Percentiles rank a stretch among this genome's conserved stretches.
Conservation (phyloP, 2,329 filamentous ascomycete species). For the Diaporthe sp. region DNA sequence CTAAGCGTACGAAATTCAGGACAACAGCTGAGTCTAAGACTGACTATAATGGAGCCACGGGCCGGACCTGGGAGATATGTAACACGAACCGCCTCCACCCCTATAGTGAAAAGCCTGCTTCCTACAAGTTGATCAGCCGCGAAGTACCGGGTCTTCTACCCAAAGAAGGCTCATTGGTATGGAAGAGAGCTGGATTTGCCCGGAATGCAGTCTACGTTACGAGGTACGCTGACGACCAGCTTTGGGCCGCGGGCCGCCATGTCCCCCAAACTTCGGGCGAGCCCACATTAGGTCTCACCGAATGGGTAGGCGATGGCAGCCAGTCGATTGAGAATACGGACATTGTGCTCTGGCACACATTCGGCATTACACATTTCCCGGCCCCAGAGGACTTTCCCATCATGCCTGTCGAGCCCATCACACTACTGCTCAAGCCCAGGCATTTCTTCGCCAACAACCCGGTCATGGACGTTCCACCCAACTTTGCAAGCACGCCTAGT, state of each 20-base stretch:
- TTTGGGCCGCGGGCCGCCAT: slow-evolving; percentile 88
- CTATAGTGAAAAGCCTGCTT: slow-evolving; percentile 85
- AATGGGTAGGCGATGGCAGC: slow-evolving; percentile 80
- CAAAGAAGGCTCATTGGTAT: slow-evolving; percentile 84
- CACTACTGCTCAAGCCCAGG: slow-evolving; percentile 80
- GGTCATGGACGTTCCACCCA: slow-evolving; percentile 83
- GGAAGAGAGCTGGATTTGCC: slow-evolving; percentile 91
- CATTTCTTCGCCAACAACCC: slow-evolving; percentile 87
- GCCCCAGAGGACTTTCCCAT: slow-evolving; percentile 91
- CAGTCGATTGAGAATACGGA: slow-evolving; percentile 84
- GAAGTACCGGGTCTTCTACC: slow-evolving; percentile 85
- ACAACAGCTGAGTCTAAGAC: slow-evolving; percentile 78
- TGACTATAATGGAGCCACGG: slow-evolving; percentile 85
- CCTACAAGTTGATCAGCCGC: slow-evolving; percentile 90
- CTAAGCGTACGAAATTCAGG: slow-evolving; percentile 82
- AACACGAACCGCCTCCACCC: slow-evolving; percentile 89
- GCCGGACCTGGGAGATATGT: slow-evolving; percentile 89
- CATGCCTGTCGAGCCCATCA: slow-evolving; percentile 91
- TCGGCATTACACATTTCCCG: slow-evolving; percentile 91
- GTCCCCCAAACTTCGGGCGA: slow-evolving; percentile 89
- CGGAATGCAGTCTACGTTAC: slow-evolving; percentile 91
- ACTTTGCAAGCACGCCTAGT: slow-evolving; percentile 79
- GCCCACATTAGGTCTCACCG: slow-evolving; percentile 77
- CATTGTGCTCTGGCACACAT: slow-evolving; percentile 93
- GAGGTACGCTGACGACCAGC: slow-evolving; percentile 83